Base-by-base conservation (phyloP, 2,329 filamentous ascomycete genomes). In the Alternaria dauci region DNA sequence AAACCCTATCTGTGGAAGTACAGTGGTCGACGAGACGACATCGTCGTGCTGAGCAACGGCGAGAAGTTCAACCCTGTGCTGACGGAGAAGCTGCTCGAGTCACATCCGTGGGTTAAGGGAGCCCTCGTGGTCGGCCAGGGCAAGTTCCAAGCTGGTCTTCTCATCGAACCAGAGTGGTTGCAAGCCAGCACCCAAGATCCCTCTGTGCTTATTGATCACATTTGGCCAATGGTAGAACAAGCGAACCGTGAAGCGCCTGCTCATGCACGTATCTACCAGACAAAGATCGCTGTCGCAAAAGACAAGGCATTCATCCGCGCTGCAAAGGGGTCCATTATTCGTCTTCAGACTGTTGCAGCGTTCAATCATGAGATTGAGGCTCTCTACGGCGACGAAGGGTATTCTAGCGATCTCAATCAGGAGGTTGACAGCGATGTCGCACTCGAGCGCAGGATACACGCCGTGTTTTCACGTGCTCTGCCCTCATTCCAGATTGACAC, bases 11-110 rank as follows among this genome's bases (percentile, higher is more conserved):
- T 69, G 1, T 70, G 69, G 69, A 64, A 65, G 18, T 71, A 68
- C 38, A 54, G 43, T 8, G 79, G 79, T 0, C 67, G 80, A 7
- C 71, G 70, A 32, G 72, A 74, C 20, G 80, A 81, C 50, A 48
- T 75, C 0, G 65, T 77, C 11, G 72, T 76, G 5, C 62, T 77
- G 2, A 63, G 63, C 12, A 76, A 71, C 23, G 74, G 74, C 7
- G 74, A 76, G 56, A 77, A 76, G 32, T 65, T 75, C 28, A 65
- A 63, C 14, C 74, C 73, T 28, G 61, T 68, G 5, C 9, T 55
- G 5, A 55, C 67, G 12, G 72, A 76, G 38, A 47, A 60, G 8
- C 28, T 52, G 1, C 42, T 77, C 2, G 57, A 62, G 20, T 50
- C 53, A 14, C 53, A 70, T 39, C 48, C 56, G 0, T 36, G 41